These are phyloP conservation scores for Lumnitzera racemosa DNA, from an alignment of 345 rosid genomes.

Conservation along the genomic window DNA sequence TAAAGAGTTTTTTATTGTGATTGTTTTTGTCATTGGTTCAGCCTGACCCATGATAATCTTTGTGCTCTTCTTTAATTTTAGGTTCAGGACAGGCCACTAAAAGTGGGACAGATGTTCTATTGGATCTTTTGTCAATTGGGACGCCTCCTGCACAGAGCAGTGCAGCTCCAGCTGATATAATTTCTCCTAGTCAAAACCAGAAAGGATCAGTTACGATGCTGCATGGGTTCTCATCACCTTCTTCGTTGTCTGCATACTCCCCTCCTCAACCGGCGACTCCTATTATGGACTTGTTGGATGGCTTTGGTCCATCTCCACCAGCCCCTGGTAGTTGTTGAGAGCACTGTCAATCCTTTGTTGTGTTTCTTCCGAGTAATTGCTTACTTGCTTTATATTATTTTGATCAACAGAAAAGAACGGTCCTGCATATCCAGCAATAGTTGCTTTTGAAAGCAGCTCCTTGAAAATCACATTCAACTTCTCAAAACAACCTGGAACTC, in stretches of 20 bases:
- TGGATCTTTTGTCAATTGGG: slow-evolving; percentile 90
- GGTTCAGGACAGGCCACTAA: slow-evolving; percentile 59
- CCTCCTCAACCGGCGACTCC: slow-evolving; percentile 39
- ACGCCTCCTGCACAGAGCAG: slow-evolving; percentile 49
- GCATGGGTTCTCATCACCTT: slow-evolving; percentile 43
- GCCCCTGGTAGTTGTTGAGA: slow-evolving; percentile 43
- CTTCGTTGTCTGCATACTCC: slow-evolving; percentile 28
- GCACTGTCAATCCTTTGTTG: slow-evolving; percentile 6
- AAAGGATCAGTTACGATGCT: slow-evolving; percentile 29
- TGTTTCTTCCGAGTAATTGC: slow-evolving; percentile 5
- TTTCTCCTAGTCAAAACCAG: slow-evolving; percentile 41
- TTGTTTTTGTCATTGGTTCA: neutral
- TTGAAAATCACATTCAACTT: slow-evolving; percentile 71
- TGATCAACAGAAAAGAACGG: slow-evolving; percentile 62
- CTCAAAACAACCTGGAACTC: slow-evolving; percentile 71
- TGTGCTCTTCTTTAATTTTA: slow-evolving; percentile 10
- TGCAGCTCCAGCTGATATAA: slow-evolving; percentile 47
- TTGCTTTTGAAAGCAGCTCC: slow-evolving; percentile 81
- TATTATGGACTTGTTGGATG: slow-evolving; percentile 81
- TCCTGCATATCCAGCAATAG: slow-evolving; percentile 58
- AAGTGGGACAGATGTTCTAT: slow-evolving; percentile 69
- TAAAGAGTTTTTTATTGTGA: neutral
- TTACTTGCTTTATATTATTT: neutral
- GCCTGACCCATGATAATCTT: neutral
- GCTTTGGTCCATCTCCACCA: slow-evolving; percentile 54